Conservation (phyloP, 2,329 filamentous ascomycete species). For the Madurella fahalii region DNA sequence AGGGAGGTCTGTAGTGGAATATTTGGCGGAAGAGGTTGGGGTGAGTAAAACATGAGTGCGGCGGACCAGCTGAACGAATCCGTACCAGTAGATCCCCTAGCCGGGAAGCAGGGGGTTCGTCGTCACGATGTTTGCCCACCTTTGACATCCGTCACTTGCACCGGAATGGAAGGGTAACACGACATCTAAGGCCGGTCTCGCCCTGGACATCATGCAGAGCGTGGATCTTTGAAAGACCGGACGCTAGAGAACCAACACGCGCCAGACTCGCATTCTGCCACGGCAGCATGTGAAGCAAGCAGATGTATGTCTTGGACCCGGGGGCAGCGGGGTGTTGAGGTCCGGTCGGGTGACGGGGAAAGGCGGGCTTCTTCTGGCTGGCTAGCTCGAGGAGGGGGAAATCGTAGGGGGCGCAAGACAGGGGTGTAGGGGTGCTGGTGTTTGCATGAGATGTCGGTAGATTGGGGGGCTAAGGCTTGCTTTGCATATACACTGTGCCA, state of each 20-base stretch:
- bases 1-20: no score
- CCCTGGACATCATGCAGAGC: not conserved
- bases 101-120: no score
- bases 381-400: not conserved
- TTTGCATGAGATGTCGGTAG: not conserved
- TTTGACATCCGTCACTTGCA: no score
- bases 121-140: no score
- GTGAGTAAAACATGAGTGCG: no score
- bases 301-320: not conserved
- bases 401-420: not conserved
- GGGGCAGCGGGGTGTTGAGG: not conserved
- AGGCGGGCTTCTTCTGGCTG: not conserved
- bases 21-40: no score
- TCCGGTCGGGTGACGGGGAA: not conserved
- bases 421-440: not conserved
- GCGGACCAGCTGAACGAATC: no score
- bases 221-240: not conserved
- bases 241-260: not conserved
- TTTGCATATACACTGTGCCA: not conserved
- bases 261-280: not conserved
- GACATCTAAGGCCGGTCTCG: no score
- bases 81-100: no score
- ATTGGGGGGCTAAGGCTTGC: not conserved
- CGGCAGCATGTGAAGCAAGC: no score
- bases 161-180: no score